Percentiles rank a stretch among this genome's conserved stretches.
Evolutionary conservation across 2,329 filamentous ascomycete genomes (phyloP).

Genomic region (Parastagonospora avenae): DNA sequence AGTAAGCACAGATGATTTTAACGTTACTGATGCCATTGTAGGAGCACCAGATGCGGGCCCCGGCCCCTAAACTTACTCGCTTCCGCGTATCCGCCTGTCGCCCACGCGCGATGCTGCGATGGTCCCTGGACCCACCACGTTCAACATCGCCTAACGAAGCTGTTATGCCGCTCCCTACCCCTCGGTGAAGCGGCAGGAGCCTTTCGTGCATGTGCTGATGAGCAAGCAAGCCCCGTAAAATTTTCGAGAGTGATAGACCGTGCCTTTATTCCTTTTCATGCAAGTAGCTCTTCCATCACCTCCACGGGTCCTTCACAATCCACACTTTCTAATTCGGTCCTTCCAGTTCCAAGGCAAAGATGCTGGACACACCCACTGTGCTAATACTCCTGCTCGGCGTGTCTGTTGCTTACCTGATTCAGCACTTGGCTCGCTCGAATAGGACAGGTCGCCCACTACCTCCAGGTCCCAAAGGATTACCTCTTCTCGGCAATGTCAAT

Average conservation of each 20-base stretch:
- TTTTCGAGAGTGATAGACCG: not conserved
- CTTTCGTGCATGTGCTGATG: not conserved
- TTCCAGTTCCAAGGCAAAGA: not conserved
- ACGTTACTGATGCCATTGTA: not conserved
- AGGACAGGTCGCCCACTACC: constrained; percentile 44
- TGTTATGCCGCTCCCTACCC: not conserved
- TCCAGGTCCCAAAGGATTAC: constrained; percentile 57
- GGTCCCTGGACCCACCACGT: not conserved
- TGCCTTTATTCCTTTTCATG: not conserved
- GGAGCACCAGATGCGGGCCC: not conserved
- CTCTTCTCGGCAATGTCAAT: constrained; percentile 56
- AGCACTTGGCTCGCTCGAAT: constrained; percentile 9
- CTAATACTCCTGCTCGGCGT: not conserved
- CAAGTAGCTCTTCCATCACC: not conserved
- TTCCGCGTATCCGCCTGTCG: not conserved
- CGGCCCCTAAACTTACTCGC: not conserved
- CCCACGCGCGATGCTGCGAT: not conserved
- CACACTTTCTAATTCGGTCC: not conserved
- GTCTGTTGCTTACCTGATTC: constrained; percentile 11
- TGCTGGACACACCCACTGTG: not conserved
- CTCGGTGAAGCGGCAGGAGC: not conserved
- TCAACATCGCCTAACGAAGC: not conserved
- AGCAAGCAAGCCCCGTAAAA: not conserved
- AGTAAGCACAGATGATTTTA: no score
- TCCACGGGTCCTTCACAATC: not conserved